A percentile compares a stretch with the other conserved stretches of the same genome.
Evolutionary conservation across 1,139 yeast species (phyloP).

Genomic region (Candida dubliniensis): DNA sequence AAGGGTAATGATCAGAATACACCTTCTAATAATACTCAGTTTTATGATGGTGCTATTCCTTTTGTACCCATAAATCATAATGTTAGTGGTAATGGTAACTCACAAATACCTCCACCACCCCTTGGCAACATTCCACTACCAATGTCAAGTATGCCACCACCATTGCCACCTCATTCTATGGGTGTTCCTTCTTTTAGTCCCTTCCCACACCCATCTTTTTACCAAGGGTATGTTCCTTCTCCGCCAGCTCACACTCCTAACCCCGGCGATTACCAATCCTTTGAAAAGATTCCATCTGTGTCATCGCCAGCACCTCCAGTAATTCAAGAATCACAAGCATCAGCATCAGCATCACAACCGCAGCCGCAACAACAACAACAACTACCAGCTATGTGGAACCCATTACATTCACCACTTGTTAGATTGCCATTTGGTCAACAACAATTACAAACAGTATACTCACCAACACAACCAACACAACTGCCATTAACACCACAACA

Average conservation of each 20-base stretch:
- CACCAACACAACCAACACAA: neutral
- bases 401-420: constrained; percentile 8
- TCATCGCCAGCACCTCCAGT: constrained; percentile 2
- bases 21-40: too few relatives aligned
- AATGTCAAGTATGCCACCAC: constrained; percentile 3
- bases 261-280: constrained; percentile 12
- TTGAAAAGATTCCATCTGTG: constrained; percentile 8
- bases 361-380: constrained; percentile 3
- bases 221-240: constrained; percentile 7
- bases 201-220: constrained; percentile 7
- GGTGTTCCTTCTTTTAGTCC: constrained; percentile 6
- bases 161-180: constrained; percentile 3
- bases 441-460: neutral
- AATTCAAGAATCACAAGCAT: neutral
- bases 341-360: constrained; percentile 5
- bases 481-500: constrained; percentile 7
- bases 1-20: neutral
- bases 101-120: constrained; percentile 22
- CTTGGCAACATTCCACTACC: constrained; percentile 6
- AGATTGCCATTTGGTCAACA: constrained; percentile 1
- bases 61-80: constrained; percentile 2
- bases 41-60: neutral
- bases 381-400: constrained; percentile 15
- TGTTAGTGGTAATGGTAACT: neutral
- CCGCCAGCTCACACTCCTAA: constrained; percentile 2